Percentiles rank a stretch among this genome's conserved stretches.
Conservation (phyloP, 2,329 filamentous ascomycete genomes). For the Clarireedia homoeocarpa region DNA sequence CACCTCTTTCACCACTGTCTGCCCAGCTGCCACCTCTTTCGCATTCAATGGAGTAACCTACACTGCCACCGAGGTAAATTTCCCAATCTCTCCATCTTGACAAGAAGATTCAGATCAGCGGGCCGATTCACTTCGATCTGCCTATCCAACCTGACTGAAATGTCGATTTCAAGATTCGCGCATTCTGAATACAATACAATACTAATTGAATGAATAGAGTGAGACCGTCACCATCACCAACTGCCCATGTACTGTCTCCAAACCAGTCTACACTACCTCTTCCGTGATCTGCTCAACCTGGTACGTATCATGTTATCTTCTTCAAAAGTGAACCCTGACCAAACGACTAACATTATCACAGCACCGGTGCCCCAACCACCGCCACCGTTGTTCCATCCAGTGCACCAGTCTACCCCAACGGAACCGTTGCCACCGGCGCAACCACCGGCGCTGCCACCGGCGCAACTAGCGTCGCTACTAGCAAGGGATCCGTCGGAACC, state of each 20-base stretch:
- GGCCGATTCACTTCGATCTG: neutral
- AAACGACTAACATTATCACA: neutral
- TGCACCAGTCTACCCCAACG: slow-evolving; percentile 15
- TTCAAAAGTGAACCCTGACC: neutral
- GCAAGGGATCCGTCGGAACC: slow-evolving; percentile 20
- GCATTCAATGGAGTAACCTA: slow-evolving; percentile 40
- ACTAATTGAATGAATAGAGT: slow-evolving; percentile 12
- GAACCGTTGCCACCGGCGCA: slow-evolving; percentile 17
- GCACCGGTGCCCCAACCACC: slow-evolving; percentile 19
- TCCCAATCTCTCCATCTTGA: neutral
- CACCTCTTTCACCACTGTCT: slow-evolving; percentile 42
- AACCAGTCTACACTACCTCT: slow-evolving; percentile 23
- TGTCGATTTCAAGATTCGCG: neutral
- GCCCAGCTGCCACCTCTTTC: slow-evolving; percentile 42
- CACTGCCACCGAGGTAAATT: slow-evolving; percentile 40
- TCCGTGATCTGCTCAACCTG: slow-evolving; percentile 42
- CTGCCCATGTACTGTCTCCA: slow-evolving; percentile 26
- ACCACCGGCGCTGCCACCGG: slow-evolving; percentile 7
- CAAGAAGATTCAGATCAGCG: neutral
- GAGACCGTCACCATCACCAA: slow-evolving; percentile 27
- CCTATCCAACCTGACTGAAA: neutral
- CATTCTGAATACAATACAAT: neutral
- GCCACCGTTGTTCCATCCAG: slow-evolving; percentile 24
- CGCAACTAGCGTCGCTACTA: slow-evolving; percentile 19
- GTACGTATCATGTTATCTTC: slow-evolving; percentile 28